These are phyloP conservation scores for Podospora bellae-mahoneyi DNA, from an alignment of 495 filamentous ascomycete genomes.

Conservation along the genomic window DNA sequence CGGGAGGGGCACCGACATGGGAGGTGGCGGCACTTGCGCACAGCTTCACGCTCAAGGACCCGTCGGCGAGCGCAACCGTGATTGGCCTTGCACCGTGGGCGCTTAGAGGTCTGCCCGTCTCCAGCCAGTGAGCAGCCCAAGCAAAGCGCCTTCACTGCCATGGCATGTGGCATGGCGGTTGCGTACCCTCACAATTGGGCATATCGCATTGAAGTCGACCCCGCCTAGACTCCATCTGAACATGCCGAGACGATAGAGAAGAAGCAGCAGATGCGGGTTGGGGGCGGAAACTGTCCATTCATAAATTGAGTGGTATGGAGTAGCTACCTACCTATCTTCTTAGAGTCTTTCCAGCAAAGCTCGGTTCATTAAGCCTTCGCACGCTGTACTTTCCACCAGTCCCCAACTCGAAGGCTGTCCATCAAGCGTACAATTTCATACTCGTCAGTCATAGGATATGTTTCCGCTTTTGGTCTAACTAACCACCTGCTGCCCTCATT, in stretches of 20 bases:
- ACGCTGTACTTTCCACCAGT: no score
- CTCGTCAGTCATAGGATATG: no score
- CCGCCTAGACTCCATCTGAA: slow-evolving; percentile 4
- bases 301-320: no score
- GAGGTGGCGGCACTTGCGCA: slow-evolving; percentile 22
- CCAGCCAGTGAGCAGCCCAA: slow-evolving; percentile 28
- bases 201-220: not conserved
- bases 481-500: no score
- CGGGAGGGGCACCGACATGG: slow-evolving; percentile 14
- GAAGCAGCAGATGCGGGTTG: not conserved
- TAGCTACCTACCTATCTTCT: no score
- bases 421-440: no score
- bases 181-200: slow-evolving; percentile 20
- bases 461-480: no score
- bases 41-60: slow-evolving; percentile 2
- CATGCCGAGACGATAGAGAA: not conserved
- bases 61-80: slow-evolving; percentile 22
- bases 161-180: slow-evolving; percentile 23
- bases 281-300: not conserved
- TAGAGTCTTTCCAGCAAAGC: no score
- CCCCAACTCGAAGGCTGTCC: no score
- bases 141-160: slow-evolving; percentile 27
- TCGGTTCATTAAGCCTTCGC: no score
- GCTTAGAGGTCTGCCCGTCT: slow-evolving; percentile 28
- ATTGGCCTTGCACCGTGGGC: slow-evolving; percentile 32